Base-by-base conservation (phyloP, 192 early-diverging fungal genomes). In the Linnemannia zychae region DNA sequence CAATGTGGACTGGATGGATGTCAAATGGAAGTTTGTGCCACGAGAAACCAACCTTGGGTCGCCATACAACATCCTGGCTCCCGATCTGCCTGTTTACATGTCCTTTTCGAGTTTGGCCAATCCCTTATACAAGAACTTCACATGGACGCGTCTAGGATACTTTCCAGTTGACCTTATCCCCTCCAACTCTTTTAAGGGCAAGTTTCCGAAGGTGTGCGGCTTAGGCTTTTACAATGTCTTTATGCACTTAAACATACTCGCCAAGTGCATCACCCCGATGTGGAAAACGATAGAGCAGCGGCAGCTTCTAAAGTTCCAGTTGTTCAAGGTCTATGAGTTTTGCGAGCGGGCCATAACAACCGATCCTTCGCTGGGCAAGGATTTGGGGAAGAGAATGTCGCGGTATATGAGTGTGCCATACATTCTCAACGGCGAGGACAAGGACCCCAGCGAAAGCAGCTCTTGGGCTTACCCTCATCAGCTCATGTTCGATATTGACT, bases 111-210 rank as follows among this genome's bases (percentile, higher is more conserved):
- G 67, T 0, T 18, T 82, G 13, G 12, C 72, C 7, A 4, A 57
- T 12, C 16, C 40, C 16, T 1, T 4, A 0, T 60, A 37, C 20
- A 53, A 22, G 7, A 50, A 82, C 28, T n/a, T 73, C 34, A 6
- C n/a, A 36, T 82, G 81, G 81, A 82, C 81, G 13, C 81, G 68
- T 22, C 60, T 60, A 16, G 70, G 69, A 44, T 77, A 77, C 74
- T 82, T 82, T 36, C 81, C 81, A 33, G 44, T 50, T 2, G 28
- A 52, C 7, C 68, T 82, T 20, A 11, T 33, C 15, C 81, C 81
- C 28, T 73, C 81, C 3, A 4, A 9, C 6, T 24, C 4, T 0
- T 76, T 67, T 50, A 48, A 28, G 48, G 31, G 1, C 0, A 44
- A n/a, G 18, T 82, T 46, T 28, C 7, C 46, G 0, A 17, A 7